phyloP scores from a whole-genome alignment of 352 stramenopile species.

The Pythium brachiatum region DNA sequence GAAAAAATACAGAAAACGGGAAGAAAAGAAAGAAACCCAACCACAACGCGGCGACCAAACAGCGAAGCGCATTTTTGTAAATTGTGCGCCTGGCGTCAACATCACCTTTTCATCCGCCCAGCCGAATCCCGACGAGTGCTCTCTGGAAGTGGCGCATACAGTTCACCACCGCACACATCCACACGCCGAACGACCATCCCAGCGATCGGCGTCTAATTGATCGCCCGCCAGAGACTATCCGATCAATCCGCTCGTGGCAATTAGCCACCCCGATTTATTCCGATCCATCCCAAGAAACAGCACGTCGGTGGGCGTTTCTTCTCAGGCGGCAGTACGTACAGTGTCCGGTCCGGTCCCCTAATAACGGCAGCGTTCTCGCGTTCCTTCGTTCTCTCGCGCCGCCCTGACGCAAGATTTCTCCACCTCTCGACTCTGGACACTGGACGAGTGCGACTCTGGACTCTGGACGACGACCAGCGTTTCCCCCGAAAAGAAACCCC shows the following conservation, averaged over 20 bases:
- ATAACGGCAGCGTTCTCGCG: neutral
- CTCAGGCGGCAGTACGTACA: neutral
- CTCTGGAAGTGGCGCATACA: slow-evolving; percentile 1
- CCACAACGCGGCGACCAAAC: slow-evolving; percentile 4
- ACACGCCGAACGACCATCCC: neutral
- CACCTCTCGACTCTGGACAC: neutral
- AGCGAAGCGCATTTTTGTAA: neutral
- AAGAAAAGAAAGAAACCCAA: slow-evolving; percentile 18
- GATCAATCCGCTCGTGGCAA: neutral
- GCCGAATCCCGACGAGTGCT: neutral
- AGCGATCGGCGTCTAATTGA: neutral
- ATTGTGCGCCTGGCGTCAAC: neutral
- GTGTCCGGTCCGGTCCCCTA: neutral
- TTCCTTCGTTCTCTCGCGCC: slow-evolving; percentile 6
- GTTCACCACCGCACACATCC: neutral
- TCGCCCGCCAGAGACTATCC: neutral
- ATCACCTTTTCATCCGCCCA: neutral
- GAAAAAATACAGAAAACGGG: slow-evolving; percentile 25
- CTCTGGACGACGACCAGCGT: neutral
- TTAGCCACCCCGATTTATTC: neutral
- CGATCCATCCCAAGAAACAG: neutral
- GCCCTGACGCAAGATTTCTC: slow-evolving; percentile 3
- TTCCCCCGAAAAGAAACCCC: neutral
- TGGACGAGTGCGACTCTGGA: slow-evolving; percentile 4
- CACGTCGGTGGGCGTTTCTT: slow-evolving; percentile 2